A percentile compares a stretch with the other conserved stretches of the same genome.
Evolutionary conservation across 2,329 filamentous ascomycete genomes (phyloP).

Genomic region (Sclerotiophoma versabilis): DNA sequence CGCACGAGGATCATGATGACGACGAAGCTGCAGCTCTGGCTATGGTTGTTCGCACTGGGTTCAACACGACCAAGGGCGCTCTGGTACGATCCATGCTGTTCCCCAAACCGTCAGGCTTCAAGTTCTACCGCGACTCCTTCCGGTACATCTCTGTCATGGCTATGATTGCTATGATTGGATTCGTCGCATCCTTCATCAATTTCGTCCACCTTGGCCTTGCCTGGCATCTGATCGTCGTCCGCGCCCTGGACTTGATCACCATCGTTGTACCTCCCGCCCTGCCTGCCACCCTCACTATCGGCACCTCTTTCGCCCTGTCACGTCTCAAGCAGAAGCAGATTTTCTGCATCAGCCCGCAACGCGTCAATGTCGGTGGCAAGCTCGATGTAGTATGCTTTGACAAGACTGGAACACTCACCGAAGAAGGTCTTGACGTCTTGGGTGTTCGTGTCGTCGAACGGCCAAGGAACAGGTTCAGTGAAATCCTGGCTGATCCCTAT

Average conservation of each 20-base stretch:
- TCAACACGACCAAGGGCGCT: constrained; percentile 96
- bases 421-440: constrained; percentile 93
- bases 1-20: constrained; percentile 83
- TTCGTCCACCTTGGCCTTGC: constrained; percentile 83
- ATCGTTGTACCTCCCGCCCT: constrained; percentile 96
- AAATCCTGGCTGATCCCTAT: constrained; percentile 72
- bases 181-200: constrained; percentile 89
- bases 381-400: constrained; percentile 97
- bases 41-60: constrained; percentile 91
- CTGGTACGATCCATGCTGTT: constrained; percentile 98
- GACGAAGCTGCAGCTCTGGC: constrained; percentile 91
- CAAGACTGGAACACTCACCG: constrained; percentile 97
- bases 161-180: constrained; percentile 82
- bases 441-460: constrained; percentile 81
- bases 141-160: constrained; percentile 98
- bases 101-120: constrained; percentile 97
- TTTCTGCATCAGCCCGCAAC: constrained; percentile 96
- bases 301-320: constrained; percentile 90
- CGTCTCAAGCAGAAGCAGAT: constrained; percentile 89
- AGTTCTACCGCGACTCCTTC: constrained; percentile 97
- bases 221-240: constrained; percentile 90
- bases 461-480: constrained; percentile 71
- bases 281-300: constrained; percentile 93
- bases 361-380: constrained; percentile 96
- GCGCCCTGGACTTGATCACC: constrained; percentile 93